Conservation (phyloP, 2,329 filamentous ascomycete species). For the Monosporascus sp. region DNA sequence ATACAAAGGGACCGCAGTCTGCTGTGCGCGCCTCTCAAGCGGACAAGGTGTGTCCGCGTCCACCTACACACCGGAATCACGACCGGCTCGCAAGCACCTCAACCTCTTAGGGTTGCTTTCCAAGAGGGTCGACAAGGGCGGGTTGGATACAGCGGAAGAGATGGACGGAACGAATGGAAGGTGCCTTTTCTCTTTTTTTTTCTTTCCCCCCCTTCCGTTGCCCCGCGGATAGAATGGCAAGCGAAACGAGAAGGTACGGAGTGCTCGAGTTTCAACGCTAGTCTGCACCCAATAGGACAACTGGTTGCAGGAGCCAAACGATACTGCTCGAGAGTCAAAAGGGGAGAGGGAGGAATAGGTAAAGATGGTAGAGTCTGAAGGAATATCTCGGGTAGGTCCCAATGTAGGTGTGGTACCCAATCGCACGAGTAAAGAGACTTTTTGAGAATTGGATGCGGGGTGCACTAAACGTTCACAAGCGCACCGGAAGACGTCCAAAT, state of each 20-base stretch:
- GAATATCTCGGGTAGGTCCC: background rate
- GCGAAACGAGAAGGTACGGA: background rate
- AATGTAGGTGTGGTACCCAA: constrained; percentile 11
- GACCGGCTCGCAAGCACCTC: constrained; percentile 20
- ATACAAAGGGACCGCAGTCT: constrained; percentile 11
- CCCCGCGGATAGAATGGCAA: too few species aligned
- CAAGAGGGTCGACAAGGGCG: background rate
- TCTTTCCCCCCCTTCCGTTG: too few species aligned
- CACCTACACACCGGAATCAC: constrained; percentile 20
- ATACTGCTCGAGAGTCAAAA: background rate
- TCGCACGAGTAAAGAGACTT: constrained; percentile 15
- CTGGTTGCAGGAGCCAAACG: background rate
- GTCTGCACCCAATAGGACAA: background rate
- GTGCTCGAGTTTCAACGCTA: background rate
- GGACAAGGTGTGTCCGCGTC: constrained; percentile 19
- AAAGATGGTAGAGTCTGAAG: background rate
- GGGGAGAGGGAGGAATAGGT: background rate
- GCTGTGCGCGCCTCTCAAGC: constrained; percentile 18
- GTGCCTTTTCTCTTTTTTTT: too few species aligned
- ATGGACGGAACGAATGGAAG: too few species aligned
- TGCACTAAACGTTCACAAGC: constrained; percentile 6
- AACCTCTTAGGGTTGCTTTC: constrained; percentile 13
- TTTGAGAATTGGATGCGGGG: constrained; percentile 21
- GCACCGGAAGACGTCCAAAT: background rate
- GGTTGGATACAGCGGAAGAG: background rate